Conservation (phyloP, 331 rosid genomes). For the Telfairia occidentalis region DNA sequence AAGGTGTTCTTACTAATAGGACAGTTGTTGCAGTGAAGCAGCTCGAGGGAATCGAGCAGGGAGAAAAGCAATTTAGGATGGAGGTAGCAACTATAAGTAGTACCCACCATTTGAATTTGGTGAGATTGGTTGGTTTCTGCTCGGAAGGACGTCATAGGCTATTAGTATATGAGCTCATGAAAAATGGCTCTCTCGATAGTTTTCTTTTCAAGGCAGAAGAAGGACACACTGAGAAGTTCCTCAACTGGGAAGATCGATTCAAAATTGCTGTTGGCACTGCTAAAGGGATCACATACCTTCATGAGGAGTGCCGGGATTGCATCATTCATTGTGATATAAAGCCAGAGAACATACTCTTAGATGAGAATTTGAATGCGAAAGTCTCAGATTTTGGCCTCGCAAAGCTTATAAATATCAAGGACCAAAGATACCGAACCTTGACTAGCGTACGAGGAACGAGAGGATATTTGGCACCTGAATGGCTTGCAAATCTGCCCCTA, state of each 20-base stretch:
- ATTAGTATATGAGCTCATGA: constrained; percentile 83
- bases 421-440: constrained; percentile 66
- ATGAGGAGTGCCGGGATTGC: constrained; percentile 92
- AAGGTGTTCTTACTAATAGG: constrained; percentile 60
- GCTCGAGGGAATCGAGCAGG: constrained; percentile 93
- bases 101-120: constrained; percentile 88
- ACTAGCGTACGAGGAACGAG: constrained; percentile 80
- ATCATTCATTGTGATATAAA: constrained; percentile 91
- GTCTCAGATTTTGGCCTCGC: constrained; percentile 95
- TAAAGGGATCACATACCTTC: constrained; percentile 79
- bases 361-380: constrained; percentile 57
- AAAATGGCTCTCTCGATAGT: constrained; percentile 64
- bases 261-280: constrained; percentile 84
- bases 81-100: constrained; percentile 94
- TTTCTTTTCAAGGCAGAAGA: constrained; percentile 41
- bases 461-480: constrained; percentile 84
- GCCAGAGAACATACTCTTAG: constrained; percentile 85
- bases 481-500: constrained; percentile 85
- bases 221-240: constrained; percentile 40
- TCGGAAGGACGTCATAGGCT: constrained; percentile 85
- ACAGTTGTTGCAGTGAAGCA: constrained; percentile 84
- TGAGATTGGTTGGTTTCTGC: constrained; percentile 88
- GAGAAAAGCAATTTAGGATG: constrained; percentile 91
- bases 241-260: constrained; percentile 71
- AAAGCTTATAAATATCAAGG: constrained; percentile 66